These are phyloP conservation scores for Naegleria fowleri DNA, from an alignment of 208 protist species.

Conservation along the genomic window DNA sequence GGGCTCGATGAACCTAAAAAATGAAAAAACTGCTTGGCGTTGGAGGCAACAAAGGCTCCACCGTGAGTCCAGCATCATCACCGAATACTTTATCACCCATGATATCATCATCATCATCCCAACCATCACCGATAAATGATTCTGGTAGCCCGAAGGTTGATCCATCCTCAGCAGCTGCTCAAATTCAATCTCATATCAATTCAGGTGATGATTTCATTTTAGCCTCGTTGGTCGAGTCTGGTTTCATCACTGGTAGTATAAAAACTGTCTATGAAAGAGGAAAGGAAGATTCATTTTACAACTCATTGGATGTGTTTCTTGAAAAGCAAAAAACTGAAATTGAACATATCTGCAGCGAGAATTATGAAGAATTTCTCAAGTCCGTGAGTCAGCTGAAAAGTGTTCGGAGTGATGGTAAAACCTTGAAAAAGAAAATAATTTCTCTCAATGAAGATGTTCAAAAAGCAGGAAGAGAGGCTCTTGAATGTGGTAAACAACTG, in stretches of 20 bases:
- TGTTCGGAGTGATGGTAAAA: not conserved
- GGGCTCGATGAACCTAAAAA: too few relatives aligned
- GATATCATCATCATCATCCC: too few relatives aligned
- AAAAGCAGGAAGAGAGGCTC: not conserved
- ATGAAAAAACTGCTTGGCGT: too few relatives aligned
- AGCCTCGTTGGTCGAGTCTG: not conserved
- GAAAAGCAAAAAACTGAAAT: constrained; percentile 14
- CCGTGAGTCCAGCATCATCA: too few relatives aligned
- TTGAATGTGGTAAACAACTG: constrained; percentile 1
- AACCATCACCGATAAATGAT: too few relatives aligned
- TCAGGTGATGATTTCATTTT: constrained; percentile 13
- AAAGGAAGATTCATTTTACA: not conserved
- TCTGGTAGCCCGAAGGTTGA: too few relatives aligned
- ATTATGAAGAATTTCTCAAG: constrained; percentile 28
- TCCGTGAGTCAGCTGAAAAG: not conserved
- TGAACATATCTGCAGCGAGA: not conserved
- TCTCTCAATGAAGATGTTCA: not conserved
- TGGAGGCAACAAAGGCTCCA: too few relatives aligned
- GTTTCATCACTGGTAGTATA: constrained; percentile 6
- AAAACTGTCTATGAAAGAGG: constrained; percentile 12
- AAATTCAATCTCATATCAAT: too few relatives aligned
- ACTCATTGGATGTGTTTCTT: not conserved
- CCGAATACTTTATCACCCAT: too few relatives aligned
- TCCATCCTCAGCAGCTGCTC: too few relatives aligned
- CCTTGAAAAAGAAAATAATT: not conserved